Percentiles rank a stretch among this genome's conserved stretches.
These are phyloP conservation scores for Anisodus tanguticus DNA, from an alignment of 257 asterid genomes.

Conservation along the genomic window DNA sequence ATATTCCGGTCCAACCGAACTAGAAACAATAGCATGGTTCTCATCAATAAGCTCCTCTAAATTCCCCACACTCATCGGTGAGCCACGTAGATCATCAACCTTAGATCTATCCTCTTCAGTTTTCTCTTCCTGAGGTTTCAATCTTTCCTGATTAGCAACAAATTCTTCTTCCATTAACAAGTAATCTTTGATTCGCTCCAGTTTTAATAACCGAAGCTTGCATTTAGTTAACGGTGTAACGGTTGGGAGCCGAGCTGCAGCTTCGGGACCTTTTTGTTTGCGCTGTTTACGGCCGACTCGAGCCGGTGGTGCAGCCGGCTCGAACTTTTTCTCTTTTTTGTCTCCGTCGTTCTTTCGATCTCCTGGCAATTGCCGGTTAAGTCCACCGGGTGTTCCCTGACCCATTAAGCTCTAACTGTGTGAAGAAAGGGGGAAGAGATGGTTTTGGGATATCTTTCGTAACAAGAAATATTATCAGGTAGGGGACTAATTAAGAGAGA, in stretches of 20 bases:
- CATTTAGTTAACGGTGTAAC: constrained; percentile 85
- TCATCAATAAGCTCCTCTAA: constrained; percentile 91
- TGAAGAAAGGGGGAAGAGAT: not conserved
- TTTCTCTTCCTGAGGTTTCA: constrained; percentile 96
- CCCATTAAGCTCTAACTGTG: constrained; percentile 48
- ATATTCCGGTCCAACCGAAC: constrained; percentile 90
- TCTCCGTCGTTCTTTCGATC: constrained; percentile 83
- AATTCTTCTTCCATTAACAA: constrained; percentile 92
- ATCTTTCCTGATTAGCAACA: constrained; percentile 85
- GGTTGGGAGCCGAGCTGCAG: constrained; percentile 77
- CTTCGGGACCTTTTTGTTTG: constrained; percentile 85
- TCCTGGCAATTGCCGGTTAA: constrained; percentile 73
- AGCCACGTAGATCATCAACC: constrained; percentile 82
- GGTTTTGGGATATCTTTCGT: not conserved
- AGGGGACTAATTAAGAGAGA: no score
- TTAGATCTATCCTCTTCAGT: constrained; percentile 91
- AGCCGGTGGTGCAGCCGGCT: constrained; percentile 90
- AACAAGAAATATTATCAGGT: no score
- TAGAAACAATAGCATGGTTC: constrained; percentile 86
- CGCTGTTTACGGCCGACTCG: constrained; percentile 94
- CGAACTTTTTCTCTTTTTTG: constrained; percentile 84
- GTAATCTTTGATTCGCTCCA: constrained; percentile 78
- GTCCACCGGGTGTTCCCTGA: constrained; percentile 88
- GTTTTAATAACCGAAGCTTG: constrained; percentile 71
- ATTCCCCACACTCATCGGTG: constrained; percentile 94